Evolutionary conservation across 768 basidiomycete species (phyloP), one percentile per base, ranked within the genome.

Genomic region (Tubosaeta sp.): DNA sequence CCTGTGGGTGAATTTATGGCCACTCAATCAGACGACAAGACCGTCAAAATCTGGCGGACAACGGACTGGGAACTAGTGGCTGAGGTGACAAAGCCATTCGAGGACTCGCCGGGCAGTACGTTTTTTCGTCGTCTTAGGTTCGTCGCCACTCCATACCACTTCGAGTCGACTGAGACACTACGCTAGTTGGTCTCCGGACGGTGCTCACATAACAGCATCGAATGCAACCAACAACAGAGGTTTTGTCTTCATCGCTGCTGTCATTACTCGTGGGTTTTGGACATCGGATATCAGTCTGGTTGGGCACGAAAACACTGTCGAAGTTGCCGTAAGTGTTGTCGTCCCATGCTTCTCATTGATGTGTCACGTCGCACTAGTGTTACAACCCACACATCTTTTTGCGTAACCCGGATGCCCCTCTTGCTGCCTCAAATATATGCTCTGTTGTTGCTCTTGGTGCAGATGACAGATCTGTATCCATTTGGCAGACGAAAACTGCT

Each of bases 1-100:
- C 96, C 96, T 4, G 95, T 94, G 3, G 96, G 96, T 41, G 90
- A 97, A 70, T 97, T 86, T 64, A 82, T 99, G 54, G 95, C 96
- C n/a, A 97, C 95, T 36, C 84, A 95, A 71, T 94, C 94, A 22
- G 95, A 97, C 69, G 96, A 99, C 70, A 83, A 90, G 65, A 86
- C 92, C 5, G 92, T 98, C 55, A 96, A 95, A 65, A 89, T 99
- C 32, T 99, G 96, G 96, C 80, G 87, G 57, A 95, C 95, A 0
- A 84, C 82, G 8, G 92, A 95, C 58, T 99, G 96, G 96, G 72
- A 75, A 6, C 70, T 94, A 3, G 89, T 93, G 55, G 83, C 86
- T 3, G 88, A 87, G 62, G 83, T 98, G 36, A 81, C 76, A 21
- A 91, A 94, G 60, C 94, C 94, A 0, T 98, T 98, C 60, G 87